These are phyloP conservation scores for Silene latifolia DNA, from an alignment of 148 eudicot species.

Conservation along the genomic window DNA sequence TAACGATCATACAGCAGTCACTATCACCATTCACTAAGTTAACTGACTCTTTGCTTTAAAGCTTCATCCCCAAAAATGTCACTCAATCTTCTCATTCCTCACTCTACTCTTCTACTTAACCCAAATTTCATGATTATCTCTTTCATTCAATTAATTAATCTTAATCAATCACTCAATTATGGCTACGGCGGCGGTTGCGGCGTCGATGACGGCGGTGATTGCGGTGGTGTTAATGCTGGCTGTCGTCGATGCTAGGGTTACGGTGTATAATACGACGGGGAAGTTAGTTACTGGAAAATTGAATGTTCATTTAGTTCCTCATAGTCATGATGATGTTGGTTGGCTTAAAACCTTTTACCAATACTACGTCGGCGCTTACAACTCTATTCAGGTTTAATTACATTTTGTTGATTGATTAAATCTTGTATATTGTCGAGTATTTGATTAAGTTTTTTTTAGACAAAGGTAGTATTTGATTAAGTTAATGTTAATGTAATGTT, in stretches of 20 bases:
- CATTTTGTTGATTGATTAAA: not conserved
- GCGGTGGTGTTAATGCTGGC: conserved; percentile 6
- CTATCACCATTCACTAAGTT: no score
- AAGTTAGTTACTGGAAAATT: conserved; percentile 56
- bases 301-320: conserved; percentile 86
- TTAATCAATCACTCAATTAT: not conserved
- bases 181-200: conserved; percentile 12
- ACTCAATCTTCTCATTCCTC: not conserved
- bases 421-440: not conserved
- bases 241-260: conserved; percentile 49
- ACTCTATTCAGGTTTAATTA: conserved; percentile 55
- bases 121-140: not conserved
- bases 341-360: conserved; percentile 94
- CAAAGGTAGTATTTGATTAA: no score
- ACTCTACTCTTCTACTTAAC: not conserved
- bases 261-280: conserved; percentile 57
- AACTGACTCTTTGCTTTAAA: not conserved
- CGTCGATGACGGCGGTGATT: conserved; percentile 8
- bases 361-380: conserved; percentile 89
- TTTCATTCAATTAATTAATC: not conserved
- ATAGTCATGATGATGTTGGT: conserved; percentile 89
- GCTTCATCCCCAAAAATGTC: not conserved
- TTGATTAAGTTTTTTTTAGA: no score
- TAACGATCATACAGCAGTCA: not conserved
- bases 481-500: not conserved